Evolutionary conservation across 2,329 filamentous ascomycete genomes (phyloP).

Genomic region (Diaporthe batatas): DNA sequence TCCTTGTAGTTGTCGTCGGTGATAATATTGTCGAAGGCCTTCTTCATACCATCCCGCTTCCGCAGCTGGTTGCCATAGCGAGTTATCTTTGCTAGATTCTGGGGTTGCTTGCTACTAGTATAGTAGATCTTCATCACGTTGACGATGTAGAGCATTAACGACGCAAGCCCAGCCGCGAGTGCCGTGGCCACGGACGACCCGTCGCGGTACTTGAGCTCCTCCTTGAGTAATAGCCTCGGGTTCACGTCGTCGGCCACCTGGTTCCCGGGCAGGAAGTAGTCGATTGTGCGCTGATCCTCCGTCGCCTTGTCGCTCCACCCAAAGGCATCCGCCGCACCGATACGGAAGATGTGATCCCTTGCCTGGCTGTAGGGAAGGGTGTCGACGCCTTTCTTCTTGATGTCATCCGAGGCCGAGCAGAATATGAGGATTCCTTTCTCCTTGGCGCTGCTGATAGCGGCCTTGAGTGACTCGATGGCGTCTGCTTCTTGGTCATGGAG

Average conservation of each 20-base stretch:
- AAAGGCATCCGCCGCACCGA: constrained; percentile 22
- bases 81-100: neutral
- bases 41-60: constrained; percentile 5
- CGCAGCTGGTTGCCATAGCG: neutral
- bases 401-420: constrained; percentile 22
- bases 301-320: constrained; percentile 20
- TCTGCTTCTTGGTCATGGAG: neutral
- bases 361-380: constrained; percentile 17
- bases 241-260: constrained; percentile 25
- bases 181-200: constrained; percentile 28
- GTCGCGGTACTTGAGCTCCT: constrained; percentile 19
- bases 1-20: constrained; percentile 14
- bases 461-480: neutral
- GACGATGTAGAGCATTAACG: constrained; percentile 9
- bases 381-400: constrained; percentile 20
- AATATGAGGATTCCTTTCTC: neutral
- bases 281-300: constrained; percentile 18
- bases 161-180: constrained; percentile 17
- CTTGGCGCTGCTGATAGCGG: constrained; percentile 1
- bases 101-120: neutral
- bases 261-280: constrained; percentile 17
- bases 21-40: constrained; percentile 17
- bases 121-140: constrained; percentile 16
- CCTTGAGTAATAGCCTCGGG: neutral
- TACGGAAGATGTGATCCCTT: neutral